Conservation (phyloP, 495 filamentous ascomycete species). For the Hypoxylon fuscum region DNA sequence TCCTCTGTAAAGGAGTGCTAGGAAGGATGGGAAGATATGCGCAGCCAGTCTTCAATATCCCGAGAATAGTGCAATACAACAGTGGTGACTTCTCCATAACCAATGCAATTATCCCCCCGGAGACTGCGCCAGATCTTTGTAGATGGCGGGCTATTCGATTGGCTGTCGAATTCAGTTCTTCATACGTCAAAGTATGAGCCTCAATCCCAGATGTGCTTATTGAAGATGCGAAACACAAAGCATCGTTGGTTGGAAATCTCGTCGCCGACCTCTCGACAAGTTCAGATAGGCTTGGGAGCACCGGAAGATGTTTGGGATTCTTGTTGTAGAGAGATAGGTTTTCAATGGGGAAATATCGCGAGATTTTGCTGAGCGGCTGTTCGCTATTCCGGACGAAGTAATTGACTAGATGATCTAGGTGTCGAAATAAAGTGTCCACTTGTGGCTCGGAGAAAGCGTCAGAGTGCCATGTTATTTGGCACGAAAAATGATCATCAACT, state of each 20-base stretch:
- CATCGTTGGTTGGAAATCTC: slow-evolving; percentile 59
- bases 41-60: slow-evolving; percentile 73
- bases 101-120: slow-evolving; percentile 69
- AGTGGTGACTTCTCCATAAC: slow-evolving; percentile 74
- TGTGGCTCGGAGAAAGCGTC: slow-evolving; percentile 55
- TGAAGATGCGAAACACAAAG: slow-evolving; percentile 66
- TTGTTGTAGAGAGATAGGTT: slow-evolving; percentile 66
- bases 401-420: slow-evolving; percentile 47
- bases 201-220: slow-evolving; percentile 45
- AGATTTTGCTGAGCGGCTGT: slow-evolving; percentile 42
- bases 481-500: slow-evolving; percentile 56
- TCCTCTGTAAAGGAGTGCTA: slow-evolving; percentile 65
- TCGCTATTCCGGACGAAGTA: slow-evolving; percentile 52
- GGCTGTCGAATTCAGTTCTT: slow-evolving; percentile 66
- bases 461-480: slow-evolving; percentile 62
- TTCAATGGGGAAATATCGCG: slow-evolving; percentile 43
- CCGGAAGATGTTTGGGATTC: slow-evolving; percentile 22
- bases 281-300: slow-evolving; percentile 50
- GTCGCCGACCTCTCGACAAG: slow-evolving; percentile 63
- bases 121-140: slow-evolving; percentile 49
- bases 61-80: slow-evolving; percentile 75
- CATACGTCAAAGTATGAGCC: slow-evolving; percentile 64
- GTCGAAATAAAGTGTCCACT: slow-evolving; percentile 55
- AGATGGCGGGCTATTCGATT: slow-evolving; percentile 72
- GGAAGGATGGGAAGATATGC: slow-evolving; percentile 78